Conservation (phyloP, 139 green algal species). For the Trebouxia sp. region DNA sequence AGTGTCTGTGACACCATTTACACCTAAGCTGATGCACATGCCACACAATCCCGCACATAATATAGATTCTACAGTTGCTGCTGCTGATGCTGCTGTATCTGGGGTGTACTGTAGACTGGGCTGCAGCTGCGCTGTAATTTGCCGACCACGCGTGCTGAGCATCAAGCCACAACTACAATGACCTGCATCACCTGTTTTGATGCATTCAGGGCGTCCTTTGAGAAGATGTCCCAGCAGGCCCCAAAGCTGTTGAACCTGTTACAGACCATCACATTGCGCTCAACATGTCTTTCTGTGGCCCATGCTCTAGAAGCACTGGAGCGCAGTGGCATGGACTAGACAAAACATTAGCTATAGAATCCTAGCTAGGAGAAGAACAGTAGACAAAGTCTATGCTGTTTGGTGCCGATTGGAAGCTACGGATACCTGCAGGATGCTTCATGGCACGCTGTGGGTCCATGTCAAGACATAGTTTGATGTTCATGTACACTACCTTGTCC, state of each 20-base stretch:
- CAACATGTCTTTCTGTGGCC: slow-evolving; percentile 29
- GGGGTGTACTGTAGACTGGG: not conserved
- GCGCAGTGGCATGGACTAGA: slow-evolving; percentile 25
- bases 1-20: too few relatives aligned
- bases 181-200: not conserved
- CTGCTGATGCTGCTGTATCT: not conserved
- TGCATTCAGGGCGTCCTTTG: not conserved
- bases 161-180: not conserved
- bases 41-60: not conserved
- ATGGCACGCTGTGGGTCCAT: too few relatives aligned
- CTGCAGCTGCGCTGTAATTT: not conserved
- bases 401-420: too few relatives aligned
- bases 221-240: slow-evolving; percentile 12
- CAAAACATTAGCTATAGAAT: too few relatives aligned
- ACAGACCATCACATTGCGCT: slow-evolving; percentile 43
- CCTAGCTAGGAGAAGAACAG: too few relatives aligned
- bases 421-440: too few relatives aligned
- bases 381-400: too few relatives aligned
- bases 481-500: too few relatives aligned
- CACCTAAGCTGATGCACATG: not conserved
- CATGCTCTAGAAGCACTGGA: slow-evolving; percentile 44
- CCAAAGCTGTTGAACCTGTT: slow-evolving; percentile 35
- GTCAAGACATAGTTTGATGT: too few relatives aligned
- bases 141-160: not conserved
- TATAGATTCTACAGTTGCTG: not conserved